Base-by-base conservation (phyloP, 2,329 filamentous ascomycete species). In the Venturiaceae sp. region DNA sequence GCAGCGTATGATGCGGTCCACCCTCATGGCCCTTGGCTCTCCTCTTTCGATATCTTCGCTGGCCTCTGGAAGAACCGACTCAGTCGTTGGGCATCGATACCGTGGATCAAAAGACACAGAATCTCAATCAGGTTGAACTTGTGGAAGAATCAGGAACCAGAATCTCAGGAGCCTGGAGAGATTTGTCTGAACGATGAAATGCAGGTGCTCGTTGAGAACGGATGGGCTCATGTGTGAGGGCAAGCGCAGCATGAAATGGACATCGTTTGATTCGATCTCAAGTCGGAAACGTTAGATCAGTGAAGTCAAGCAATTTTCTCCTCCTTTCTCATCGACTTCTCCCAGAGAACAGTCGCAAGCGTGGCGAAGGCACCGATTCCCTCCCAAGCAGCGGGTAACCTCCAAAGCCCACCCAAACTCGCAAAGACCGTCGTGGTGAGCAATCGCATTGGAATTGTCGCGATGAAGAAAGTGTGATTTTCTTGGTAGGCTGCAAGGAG, bases 151-250 rank as follows among this genome's bases (percentile, higher is more conserved):
- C 56, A 64, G 58, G 56, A 54, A 41, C 3, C 46, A 36, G 16
- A 55, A 21, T 9, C 32, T 26, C 3, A 71, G 72, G 60, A 57
- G 44, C 0, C 70, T 69, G 1, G 63, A 59, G 16, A 67, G 64
- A 56, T 73, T 47, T 64, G 71, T 41, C 44, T 73, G 34, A 61
- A 73, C 26, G 67, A 73, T 61, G 71, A 74, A 62, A 73, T 72
- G 71, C 71, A 74, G 60, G 61, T 74, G 26, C 57, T 72, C 41
- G 58, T 64, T 34, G 66, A 65, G 56, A 67, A 67, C 21, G 71
- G 71, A 2, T 73, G 71, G 71, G 66, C 65, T 57, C 71, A 73
- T 60, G 64, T 72, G 8, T 73, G 61, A 63, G 2, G 28, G 2
- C 19, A n/a, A 19, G n/a, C 26, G 30, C 5, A 37, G 13, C 5